These are phyloP conservation scores for Schizosaccharomyces cryophilus DNA, from an alignment of 805 yeast genomes.

Conservation along the genomic window DNA sequence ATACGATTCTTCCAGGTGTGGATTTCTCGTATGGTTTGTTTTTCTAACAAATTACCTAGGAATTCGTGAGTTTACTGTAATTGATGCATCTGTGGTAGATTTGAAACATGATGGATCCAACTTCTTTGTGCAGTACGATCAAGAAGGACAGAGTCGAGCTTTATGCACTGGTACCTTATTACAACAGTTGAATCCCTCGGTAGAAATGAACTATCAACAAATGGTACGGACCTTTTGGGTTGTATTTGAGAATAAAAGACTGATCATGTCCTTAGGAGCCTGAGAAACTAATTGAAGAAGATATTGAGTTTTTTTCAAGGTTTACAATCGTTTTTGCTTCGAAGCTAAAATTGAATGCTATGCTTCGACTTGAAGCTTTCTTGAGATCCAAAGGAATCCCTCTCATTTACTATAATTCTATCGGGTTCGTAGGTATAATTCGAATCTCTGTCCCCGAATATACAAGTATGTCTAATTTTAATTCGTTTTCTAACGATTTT, in stretches of 20 bases:
- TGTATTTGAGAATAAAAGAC: too few species aligned
- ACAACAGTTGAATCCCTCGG: conserved; percentile 37
- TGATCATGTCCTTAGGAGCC: neutral
- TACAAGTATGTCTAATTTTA: conserved; percentile 18
- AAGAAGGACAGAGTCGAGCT: conserved; percentile 22
- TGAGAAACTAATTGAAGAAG: conserved; percentile 2
- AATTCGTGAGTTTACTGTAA: conserved; percentile 36
- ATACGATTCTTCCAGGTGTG: conserved; percentile 45
- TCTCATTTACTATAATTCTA: conserved; percentile 23
- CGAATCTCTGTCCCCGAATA: conserved; percentile 30
- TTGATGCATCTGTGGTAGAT: conserved; percentile 23
- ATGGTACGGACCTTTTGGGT: neutral
- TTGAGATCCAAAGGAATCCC: conserved; percentile 29
- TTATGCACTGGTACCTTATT: conserved; percentile 19
- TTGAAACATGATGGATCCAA: conserved; percentile 28
- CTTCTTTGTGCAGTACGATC: conserved; percentile 30
- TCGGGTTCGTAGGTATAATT: conserved; percentile 44
- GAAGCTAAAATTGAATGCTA: conserved; percentile 12
- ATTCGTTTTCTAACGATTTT: neutral
- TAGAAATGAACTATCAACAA: conserved; percentile 15
- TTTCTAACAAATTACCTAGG: conserved; percentile 14
- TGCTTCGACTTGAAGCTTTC: conserved; percentile 15
- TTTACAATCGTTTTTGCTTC: conserved; percentile 28
- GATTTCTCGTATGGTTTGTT: neutral
- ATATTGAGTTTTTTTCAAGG: conserved; percentile 20